Percentiles rank a stretch among this genome's conserved stretches.
phyloP scores from a whole-genome alignment of 2,329 filamentous ascomycete species.

The Emericellopsis atlantica region DNA sequence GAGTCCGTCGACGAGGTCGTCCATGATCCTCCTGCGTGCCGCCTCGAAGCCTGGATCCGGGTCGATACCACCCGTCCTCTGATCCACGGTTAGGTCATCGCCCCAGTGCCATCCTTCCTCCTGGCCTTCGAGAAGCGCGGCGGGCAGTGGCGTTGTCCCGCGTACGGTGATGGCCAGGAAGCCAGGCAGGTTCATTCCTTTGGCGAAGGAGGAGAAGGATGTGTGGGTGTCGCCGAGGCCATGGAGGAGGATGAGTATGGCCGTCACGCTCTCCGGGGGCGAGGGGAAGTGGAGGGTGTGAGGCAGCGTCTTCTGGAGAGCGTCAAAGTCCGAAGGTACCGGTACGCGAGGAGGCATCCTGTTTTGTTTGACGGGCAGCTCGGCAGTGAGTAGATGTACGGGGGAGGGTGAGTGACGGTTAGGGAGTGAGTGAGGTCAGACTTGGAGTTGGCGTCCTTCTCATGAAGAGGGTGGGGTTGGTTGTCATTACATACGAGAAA shows the following conservation, averaged over 20 bases:
- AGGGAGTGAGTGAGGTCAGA: too few species aligned
- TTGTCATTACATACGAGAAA: too few species aligned
- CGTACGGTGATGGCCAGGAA: conserved; percentile 65
- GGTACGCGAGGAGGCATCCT: conserved; percentile 36
- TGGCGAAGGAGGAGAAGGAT: conserved; percentile 58
- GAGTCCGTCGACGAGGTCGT: conserved; percentile 35
- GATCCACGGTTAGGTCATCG: conserved; percentile 43
- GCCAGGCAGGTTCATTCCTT: conserved; percentile 59
- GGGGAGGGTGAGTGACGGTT: too few species aligned
- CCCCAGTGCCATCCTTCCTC: conserved; percentile 46
- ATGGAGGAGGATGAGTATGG: conserved; percentile 72
- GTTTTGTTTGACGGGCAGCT: neutral
- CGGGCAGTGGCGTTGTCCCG: conserved; percentile 56
- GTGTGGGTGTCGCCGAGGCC: conserved; percentile 66
- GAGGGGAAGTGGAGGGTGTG: conserved; percentile 34
- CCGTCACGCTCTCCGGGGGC: conserved; percentile 50
- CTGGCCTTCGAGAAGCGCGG: conserved; percentile 38
- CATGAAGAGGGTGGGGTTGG: too few species aligned
- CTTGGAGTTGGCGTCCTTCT: too few species aligned
- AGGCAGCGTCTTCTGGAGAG: conserved; percentile 26
- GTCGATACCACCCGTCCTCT: conserved; percentile 36
- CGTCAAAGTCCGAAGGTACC: conserved; percentile 33
- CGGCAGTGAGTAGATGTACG: too few species aligned
- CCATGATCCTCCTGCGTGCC: conserved; percentile 31
- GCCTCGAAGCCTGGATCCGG: conserved; percentile 48